Conservation (phyloP, 2,329 filamentous ascomycete species). For the Penicillium capsulatum region DNA sequence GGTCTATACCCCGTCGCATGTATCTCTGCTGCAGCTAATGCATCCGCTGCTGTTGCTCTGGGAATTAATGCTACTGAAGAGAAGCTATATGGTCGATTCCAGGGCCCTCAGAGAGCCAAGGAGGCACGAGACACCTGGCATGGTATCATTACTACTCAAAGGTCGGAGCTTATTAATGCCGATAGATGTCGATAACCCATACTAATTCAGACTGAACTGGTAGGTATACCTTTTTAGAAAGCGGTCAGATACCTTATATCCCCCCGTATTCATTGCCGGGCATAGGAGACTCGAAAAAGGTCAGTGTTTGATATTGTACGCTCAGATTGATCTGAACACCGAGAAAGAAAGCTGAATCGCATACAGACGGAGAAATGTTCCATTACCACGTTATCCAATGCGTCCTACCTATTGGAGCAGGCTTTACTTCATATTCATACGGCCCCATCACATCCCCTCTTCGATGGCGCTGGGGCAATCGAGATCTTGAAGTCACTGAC, state of each 20-base stretch:
- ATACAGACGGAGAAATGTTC: neutral
- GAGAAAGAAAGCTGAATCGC: neutral
- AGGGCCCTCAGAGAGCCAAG: no score
- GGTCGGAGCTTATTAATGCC: no score
- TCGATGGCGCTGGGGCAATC: neutral
- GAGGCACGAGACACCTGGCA: no score
- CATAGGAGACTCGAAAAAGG: no score
- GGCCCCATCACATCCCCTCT: neutral
- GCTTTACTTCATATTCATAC: neutral
- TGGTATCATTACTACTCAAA: no score
- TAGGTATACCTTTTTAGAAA: neutral
- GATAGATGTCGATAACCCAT: no score
- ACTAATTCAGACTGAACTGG: neutral
- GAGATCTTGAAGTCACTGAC: constrained; percentile 1
- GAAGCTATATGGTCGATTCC: no score
- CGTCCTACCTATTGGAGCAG: neutral
- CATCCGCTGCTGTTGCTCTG: no score
- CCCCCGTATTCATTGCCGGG: neutral
- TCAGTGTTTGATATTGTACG: neutral
- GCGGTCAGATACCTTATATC: neutral
- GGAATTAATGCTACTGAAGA: no score
- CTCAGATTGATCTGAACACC: neutral
- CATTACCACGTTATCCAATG: no score
- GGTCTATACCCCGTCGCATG: no score
- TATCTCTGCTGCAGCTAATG: no score